Evolutionary conservation across 768 basidiomycete species (phyloP), one percentile per base, ranked within the genome.

Genomic region (Termitomyces sp.): DNA sequence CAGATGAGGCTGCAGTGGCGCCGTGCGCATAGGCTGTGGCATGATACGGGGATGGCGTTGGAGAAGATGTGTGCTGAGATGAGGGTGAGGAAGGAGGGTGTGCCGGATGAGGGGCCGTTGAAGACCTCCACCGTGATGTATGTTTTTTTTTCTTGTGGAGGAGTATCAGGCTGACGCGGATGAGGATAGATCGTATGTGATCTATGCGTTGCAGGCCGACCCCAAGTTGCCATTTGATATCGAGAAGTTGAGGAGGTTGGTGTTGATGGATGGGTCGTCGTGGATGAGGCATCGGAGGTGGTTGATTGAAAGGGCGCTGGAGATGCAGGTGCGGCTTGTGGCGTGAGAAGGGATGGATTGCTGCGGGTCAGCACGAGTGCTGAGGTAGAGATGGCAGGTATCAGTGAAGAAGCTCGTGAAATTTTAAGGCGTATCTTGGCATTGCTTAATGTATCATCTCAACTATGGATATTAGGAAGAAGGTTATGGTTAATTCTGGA

Each of bases 1-100:
- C 36, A 51, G 47, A 66, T 66, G 62, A 62, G 66, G 5, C 49
- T 63, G 16, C 71, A 73, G 45, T 64, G 67, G 49, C 63, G 72
- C 24, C 71, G 73, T 22, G 72, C 73, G n/a, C 72, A 74, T 53
- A 65, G 67, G 26, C 60, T 66, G 55, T 75, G 73, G 73, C 62
- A 70, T 52, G 64, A 66, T 16, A 61, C 59, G 15, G 60, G 62
- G 10, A 64, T 73, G 56, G 26, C 54, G 22, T 26, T 75, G n/a
- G 66, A 72, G 12, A 61, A 60, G 48, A 72, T 75, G 68, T 69
- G 71, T 53, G 51, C 47, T 2, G 65, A 65, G 26, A 60, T 75
- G 52, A 63, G 65, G 29, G 56, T 60, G 41, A 48, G n/a, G 37
- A 64, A 62, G 36, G 58, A 62, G 45, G 62, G 62, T 26, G 6